Evolutionary conservation across 306 rosid species (phyloP), one percentile per base, ranked within the genome.

Genomic region (Lathyrus aphaca): DNA sequence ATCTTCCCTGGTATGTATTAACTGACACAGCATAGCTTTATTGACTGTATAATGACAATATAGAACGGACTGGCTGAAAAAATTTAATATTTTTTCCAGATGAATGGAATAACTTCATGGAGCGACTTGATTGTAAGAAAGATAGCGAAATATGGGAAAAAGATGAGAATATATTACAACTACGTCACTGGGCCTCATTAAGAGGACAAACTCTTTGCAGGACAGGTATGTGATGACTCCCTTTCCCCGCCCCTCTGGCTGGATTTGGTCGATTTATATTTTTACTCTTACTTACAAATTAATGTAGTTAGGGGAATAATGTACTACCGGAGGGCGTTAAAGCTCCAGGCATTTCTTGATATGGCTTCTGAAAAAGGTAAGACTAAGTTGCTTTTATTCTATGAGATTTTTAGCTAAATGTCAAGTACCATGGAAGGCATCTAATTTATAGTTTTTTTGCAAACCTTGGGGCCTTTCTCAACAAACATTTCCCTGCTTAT

Each of bases 41-140:
- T 32, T 79, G 65, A 53, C 46, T 77, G 48, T 60, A 35, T 7
- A 17, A 59, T 64, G 67, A 60, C 32, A 15, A 12, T 53, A 69
- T 63, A 45, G 76, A 75, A 63, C 0, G 1, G 46, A 38, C 32
- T 19, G 46, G 44, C 70, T 82, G 32, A 60, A 64, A 60, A 60
- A 64, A 60, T 61, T 73, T 76, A 54, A 50, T 66, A 56, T 77
- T 54, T 69, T 77, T 80, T 30, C 46, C 77, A 91, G 99, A 94
- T 77, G 97, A 94, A 82, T 94, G 99, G 99, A 91, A 86, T 77
- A 94, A 94, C 86, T 94, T 94, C 88, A 85, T 88, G 96, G 99
- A 94, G 91, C 79, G 99, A 70, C 78, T 88, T 70, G 82, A 88
- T 43, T 94, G 99, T 86, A 91, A 88, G 81, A 84, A 79, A 57